These are phyloP conservation scores for Musa itinerans DNA, from an alignment of 176 grass and related monocot genomes.

Conservation along the genomic window DNA sequence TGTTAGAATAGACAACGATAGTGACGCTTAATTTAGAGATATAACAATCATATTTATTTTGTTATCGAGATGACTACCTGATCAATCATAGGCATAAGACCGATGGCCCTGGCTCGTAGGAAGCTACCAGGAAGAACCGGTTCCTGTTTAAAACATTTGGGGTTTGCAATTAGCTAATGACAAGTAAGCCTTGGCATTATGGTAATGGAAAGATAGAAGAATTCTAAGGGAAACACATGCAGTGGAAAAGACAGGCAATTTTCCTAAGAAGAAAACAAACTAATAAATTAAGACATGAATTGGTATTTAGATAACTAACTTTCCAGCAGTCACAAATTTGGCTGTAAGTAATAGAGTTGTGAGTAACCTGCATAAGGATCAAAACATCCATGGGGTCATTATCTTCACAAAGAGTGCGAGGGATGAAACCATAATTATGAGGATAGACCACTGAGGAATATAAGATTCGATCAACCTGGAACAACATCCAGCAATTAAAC, in stretches of 20 bases:
- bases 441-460: conserved; percentile 45
- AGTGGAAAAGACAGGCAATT: neutral
- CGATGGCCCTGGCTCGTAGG: conserved; percentile 38
- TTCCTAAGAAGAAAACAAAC: neutral
- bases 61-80: conserved; percentile 10
- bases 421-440: conserved; percentile 39
- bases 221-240: neutral
- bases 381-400: conserved; percentile 34
- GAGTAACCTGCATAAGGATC: conserved; percentile 34
- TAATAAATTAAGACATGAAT: neutral
- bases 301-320: neutral
- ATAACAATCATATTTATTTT: neutral
- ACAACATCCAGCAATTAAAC: neutral
- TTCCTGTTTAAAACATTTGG: conserved; percentile 22
- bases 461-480: conserved; percentile 37
- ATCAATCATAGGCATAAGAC: conserved; percentile 44
- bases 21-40: neutral
- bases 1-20: conserved; percentile 8
- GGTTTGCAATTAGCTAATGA: neutral
- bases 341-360: neutral
- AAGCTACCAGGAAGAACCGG: conserved; percentile 30
- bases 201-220: neutral
- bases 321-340: neutral
- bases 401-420: conserved; percentile 35
- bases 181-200: neutral